These are phyloP conservation scores for Buxus sempervirens DNA, from an alignment of 164 flowering plant genomes.

Conservation along the genomic window DNA sequence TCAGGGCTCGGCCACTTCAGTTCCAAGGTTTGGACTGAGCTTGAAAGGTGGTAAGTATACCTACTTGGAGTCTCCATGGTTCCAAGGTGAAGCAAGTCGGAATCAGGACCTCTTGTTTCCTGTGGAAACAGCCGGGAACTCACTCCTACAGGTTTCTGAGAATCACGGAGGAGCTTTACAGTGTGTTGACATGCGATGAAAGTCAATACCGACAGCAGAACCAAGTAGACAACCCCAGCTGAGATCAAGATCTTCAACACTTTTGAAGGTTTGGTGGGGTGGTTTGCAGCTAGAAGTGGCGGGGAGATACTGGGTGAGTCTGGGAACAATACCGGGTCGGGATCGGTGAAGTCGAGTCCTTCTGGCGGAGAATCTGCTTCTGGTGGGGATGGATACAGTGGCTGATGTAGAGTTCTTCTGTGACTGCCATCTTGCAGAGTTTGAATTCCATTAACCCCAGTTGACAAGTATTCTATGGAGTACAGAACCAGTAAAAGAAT, in stretches of 20 bases:
- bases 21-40: constrained; percentile 48
- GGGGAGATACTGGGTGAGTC: constrained; percentile 25
- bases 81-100: constrained; percentile 72
- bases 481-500: background rate
- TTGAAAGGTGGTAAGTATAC: constrained; percentile 68
- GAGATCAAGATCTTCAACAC: constrained; percentile 66
- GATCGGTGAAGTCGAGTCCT: background rate
- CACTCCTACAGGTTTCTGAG: constrained; percentile 58
- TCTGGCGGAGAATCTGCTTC: background rate
- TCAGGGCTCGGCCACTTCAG: constrained; percentile 89
- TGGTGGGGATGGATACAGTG: background rate
- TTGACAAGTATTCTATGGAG: background rate
- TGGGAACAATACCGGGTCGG: constrained; percentile 24
- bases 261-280: constrained; percentile 45
- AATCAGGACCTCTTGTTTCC: constrained; percentile 37
- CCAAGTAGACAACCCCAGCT: constrained; percentile 68
- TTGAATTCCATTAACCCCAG: background rate
- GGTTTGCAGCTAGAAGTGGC: constrained; percentile 41
- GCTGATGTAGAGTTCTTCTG: background rate
- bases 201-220: constrained; percentile 71
- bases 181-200: constrained; percentile 63
- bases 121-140: constrained; percentile 27
- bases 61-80: constrained; percentile 62
- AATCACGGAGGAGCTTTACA: constrained; percentile 39
- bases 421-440: background rate